Evolutionary conservation across 257 asterid species (phyloP).

Genomic region (Petrea volubilis): DNA sequence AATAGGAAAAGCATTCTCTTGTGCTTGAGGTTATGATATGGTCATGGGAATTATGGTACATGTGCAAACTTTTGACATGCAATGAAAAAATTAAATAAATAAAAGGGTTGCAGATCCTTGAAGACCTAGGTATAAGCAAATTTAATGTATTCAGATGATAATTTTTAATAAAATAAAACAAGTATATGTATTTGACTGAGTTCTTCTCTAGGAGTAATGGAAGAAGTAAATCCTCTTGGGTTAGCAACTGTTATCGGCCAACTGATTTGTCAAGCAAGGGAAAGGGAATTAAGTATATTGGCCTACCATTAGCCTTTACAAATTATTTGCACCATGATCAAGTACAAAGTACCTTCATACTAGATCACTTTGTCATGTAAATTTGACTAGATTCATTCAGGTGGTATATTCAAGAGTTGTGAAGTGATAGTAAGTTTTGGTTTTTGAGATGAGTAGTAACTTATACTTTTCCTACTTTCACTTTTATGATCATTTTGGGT

Average conservation of each 20-base stretch:
- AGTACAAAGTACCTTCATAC: too few species aligned
- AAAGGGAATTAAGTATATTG: not conserved
- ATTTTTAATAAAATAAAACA: not conserved
- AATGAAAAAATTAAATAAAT: not conserved
- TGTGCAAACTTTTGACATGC: not conserved
- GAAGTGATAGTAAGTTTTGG: not conserved
- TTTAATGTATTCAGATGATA: not conserved
- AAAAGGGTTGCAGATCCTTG: not conserved
- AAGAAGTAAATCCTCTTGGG: not conserved
- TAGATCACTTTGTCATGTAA: too few species aligned
- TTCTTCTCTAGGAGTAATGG: not conserved
- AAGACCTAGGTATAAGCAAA: not conserved
- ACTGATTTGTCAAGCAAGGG: not conserved
- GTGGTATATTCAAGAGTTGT: not conserved
- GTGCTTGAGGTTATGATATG: not conserved
- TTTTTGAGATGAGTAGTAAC: not conserved
- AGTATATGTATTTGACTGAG: too few species aligned
- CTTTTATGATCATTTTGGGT: not conserved
- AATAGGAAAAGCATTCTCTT: too few species aligned
- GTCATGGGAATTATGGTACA: not conserved
- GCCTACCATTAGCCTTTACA: not conserved
- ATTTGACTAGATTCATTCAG: not conserved
- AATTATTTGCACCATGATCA: too few species aligned
- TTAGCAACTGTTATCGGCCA: not conserved
- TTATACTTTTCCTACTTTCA: not conserved